These are phyloP conservation scores for Fomitopsis betulina DNA, from an alignment of 1,284 basidiomycete species.

Conservation along the genomic window DNA sequence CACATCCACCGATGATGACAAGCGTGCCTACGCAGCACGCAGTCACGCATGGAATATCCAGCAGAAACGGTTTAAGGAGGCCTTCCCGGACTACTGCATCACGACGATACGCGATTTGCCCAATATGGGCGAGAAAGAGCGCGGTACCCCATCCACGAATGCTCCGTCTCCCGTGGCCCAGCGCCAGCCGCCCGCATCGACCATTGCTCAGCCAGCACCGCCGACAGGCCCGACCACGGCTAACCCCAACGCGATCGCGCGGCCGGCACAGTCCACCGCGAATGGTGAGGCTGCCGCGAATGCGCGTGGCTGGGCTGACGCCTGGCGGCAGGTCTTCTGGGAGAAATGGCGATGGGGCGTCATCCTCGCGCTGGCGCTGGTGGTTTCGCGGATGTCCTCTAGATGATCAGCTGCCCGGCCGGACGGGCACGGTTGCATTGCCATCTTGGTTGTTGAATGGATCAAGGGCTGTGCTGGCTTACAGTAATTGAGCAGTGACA, in stretches of 20 bases:
- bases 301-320: conserved; percentile 40
- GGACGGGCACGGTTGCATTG: neutral
- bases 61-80: conserved; percentile 79
- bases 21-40: conserved; percentile 69
- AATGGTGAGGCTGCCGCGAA: conserved; percentile 9
- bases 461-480: too few species aligned
- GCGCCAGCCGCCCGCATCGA: neutral
- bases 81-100: conserved; percentile 78
- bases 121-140: conserved; percentile 83
- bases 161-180: conserved; percentile 6
- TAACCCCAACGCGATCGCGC: conserved; percentile 12
- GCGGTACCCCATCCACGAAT: conserved; percentile 34
- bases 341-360: conserved; percentile 83
- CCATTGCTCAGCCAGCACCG: neutral
- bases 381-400: conserved; percentile 58
- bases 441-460: neutral
- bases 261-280: conserved; percentile 2
- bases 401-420: neutral
- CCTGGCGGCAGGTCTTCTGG: conserved; percentile 66
- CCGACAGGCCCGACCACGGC: conserved; percentile 2
- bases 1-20: conserved; percentile 76
- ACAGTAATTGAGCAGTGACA: neutral
- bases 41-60: conserved; percentile 85
- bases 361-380: conserved; percentile 67
- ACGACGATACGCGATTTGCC: conserved; percentile 68